Evolutionary conservation across 306 rosid species (phyloP), one percentile per base, ranked within the genome.

Genomic region (Oemleria cerasiformis): DNA sequence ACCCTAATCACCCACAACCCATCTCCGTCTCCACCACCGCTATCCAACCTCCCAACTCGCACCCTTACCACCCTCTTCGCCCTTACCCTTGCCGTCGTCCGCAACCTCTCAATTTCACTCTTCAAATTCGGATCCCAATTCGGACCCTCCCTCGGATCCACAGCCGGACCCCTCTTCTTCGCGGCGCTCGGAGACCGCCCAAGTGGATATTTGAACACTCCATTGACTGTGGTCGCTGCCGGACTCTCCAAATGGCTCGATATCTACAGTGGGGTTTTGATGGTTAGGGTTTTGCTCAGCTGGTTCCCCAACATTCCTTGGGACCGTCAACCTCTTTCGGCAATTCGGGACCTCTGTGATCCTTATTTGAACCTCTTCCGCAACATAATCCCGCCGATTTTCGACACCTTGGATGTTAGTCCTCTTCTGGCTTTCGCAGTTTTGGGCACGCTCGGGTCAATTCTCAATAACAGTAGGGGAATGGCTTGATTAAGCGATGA

Each of bases 291-390:
- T 77, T 78, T 94, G 48, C 94, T 94, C 42, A 91, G 97, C 70
- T 94, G 99, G 99, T 94, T 94, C 82, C 99, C 99, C 1, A 94
- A 93, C 36, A 90, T 93, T 70, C 97, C 98, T 0, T 93, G 97
- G 98, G 98, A 94, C 5, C 83, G 91, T 0, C 97, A 95, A 56
- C 99, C 99, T 8, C 85, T 94, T 0, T 94, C 95, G 0, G 97
- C 97, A 0, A 94, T 94, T 16, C 68, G 97, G 0, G 99, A 94
- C 81, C 92, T 94, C 5, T 94, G 99, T 17, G 99, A 89, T 78
- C 97, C 97, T 1, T 95, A 91, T 76, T 81, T 95, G 19, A 89
- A 88, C 47, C 85, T 95, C 55, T 95, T 95, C 39, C 82, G 99
- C 13, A 95, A 95, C 44, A 84, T 95, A 40, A 88, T 91, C 40